phyloP scores from a whole-genome alignment of 176 grass and related monocot species.

The Thinopyrum elongatum region DNA sequence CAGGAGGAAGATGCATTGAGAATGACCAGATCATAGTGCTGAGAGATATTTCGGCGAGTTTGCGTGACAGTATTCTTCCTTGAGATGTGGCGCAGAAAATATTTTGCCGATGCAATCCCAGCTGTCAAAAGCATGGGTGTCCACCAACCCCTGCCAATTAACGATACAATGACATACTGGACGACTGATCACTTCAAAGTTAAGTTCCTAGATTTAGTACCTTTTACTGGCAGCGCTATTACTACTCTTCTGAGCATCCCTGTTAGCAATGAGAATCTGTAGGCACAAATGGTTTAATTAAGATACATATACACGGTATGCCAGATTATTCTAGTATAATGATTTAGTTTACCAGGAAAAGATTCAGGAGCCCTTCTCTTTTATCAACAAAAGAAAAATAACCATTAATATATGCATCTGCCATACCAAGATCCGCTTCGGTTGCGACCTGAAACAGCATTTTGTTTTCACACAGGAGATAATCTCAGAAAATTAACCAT shows the following conservation, averaged over 20 bases:
- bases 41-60: slow-evolving; percentile 80
- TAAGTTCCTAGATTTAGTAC: not conserved
- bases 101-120: not conserved
- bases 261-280: slow-evolving; percentile 89
- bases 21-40: slow-evolving; percentile 54
- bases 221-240: slow-evolving; percentile 36
- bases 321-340: not conserved
- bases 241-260: slow-evolving; percentile 45
- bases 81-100: slow-evolving; percentile 64
- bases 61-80: slow-evolving; percentile 76
- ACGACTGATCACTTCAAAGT: not conserved
- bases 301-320: not conserved
- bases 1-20: not conserved
- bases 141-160: slow-evolving; percentile 61
- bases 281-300: not conserved
- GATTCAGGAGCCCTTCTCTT: slow-evolving; percentile 77
- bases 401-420: slow-evolving; percentile 57
- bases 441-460: slow-evolving; percentile 44
- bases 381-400: slow-evolving; percentile 85
- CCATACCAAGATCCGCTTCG: slow-evolving; percentile 47
- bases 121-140: slow-evolving; percentile 71
- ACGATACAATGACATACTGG: not conserved
- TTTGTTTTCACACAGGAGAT: not conserved
- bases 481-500: not conserved
- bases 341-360: slow-evolving; percentile 59